Conservation (phyloP, 2,329 filamentous ascomycete genomes). For the Epichloe festucae region DNA sequence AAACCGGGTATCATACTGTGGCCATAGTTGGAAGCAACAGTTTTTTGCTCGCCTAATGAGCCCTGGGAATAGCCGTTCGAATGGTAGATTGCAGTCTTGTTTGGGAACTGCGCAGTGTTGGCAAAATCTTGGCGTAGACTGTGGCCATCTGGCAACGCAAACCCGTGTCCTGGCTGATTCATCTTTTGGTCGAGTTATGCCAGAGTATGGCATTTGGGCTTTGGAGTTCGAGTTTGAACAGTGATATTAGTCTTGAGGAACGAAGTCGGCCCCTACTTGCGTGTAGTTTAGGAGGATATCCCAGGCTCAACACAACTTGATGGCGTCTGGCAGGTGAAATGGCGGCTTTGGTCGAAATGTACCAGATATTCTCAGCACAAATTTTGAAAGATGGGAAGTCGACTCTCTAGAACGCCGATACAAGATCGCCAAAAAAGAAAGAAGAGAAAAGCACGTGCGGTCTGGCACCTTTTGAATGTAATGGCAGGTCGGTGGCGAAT, state of each 20-base stretch:
- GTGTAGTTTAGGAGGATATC: background rate
- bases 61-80: background rate
- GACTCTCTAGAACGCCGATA: background rate
- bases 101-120: conserved; percentile 8
- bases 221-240: background rate
- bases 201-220: background rate
- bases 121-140: conserved; percentile 11
- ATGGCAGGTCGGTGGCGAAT: background rate
- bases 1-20: conserved; percentile 22
- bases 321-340: background rate
- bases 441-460: background rate
- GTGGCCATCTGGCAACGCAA: conserved; percentile 12
- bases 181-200: conserved; percentile 11
- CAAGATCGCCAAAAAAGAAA: background rate
- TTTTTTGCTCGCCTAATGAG: conserved; percentile 8
- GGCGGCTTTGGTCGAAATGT: background rate
- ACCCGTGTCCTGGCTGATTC: conserved; percentile 18
- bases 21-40: conserved; percentile 11
- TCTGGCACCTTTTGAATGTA: background rate
- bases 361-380: background rate
- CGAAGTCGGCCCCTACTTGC: too few relatives aligned
- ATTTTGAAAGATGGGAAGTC: background rate
- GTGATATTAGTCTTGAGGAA: too few relatives aligned
- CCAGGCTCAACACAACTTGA: background rate
- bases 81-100: conserved; percentile 6